phyloP scores from a whole-genome alignment of 2,329 filamentous ascomycete species.

The Penicillium capsulatum region DNA sequence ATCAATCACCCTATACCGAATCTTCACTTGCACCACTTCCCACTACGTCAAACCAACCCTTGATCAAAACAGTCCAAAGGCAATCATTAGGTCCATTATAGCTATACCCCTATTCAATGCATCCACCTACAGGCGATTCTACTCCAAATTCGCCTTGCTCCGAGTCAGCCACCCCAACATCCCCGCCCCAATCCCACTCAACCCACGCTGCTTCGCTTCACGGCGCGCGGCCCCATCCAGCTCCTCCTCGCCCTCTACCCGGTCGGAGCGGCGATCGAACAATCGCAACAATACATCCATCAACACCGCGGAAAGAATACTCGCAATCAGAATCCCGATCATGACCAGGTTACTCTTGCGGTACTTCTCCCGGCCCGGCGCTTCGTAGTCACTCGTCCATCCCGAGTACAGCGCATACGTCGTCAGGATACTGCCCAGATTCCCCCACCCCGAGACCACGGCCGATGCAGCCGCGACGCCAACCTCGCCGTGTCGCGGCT shows the following conservation, averaged over 20 bases:
- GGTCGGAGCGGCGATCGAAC: conserved; percentile 29
- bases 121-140: not conserved
- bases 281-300: conserved; percentile 63
- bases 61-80: too few species aligned
- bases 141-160: conserved; percentile 4
- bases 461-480: conserved; percentile 83
- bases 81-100: too few species aligned
- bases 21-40: too few species aligned
- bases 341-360: conserved; percentile 81
- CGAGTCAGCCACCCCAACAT: conserved; percentile 13
- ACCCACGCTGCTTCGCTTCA: conserved; percentile 35
- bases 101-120: too few species aligned
- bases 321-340: conserved; percentile 76
- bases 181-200: conserved; percentile 31
- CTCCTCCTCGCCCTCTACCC: conserved; percentile 12
- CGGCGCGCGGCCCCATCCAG: conserved; percentile 35
- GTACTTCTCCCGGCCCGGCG: conserved; percentile 63
- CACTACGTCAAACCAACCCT: too few species aligned
- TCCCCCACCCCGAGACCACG: conserved; percentile 80
- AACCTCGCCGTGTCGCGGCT: conserved; percentile 81
- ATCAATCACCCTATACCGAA: too few species aligned
- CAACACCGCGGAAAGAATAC: conserved; percentile 62
- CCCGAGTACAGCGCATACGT: conserved; percentile 87
- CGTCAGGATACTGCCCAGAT: conserved; percentile 78
- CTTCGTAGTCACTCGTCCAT: conserved; percentile 71